A percentile compares a stretch with the other conserved stretches of the same genome.
Evolutionary conservation across 2,329 filamentous ascomycete genomes (phyloP).

Genomic region (Fusarium subtropicale): DNA sequence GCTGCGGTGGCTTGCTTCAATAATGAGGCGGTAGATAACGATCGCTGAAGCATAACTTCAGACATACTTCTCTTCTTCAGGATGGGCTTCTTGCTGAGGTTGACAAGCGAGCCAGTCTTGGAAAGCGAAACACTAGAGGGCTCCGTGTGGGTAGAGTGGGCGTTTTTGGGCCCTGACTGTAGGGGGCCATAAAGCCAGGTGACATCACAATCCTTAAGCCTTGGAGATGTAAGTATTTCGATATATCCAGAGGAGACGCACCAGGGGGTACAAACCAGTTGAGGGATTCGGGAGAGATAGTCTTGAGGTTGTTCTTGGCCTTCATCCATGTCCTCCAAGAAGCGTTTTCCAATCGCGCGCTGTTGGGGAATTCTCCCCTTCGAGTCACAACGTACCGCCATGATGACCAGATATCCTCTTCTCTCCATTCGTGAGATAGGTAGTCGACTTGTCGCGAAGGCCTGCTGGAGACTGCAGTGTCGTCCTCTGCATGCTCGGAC

Average conservation of each 20-base stretch:
- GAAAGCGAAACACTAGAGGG: constrained; percentile 59
- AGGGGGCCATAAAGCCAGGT: constrained; percentile 97
- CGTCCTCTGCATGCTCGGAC: constrained; percentile 76
- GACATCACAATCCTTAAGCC: constrained; percentile 96
- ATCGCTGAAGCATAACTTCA: constrained; percentile 91
- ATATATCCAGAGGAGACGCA: constrained; percentile 2
- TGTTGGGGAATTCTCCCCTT: constrained; percentile 81
- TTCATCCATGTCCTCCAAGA: constrained; percentile 99
- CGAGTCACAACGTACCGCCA: constrained; percentile 93
- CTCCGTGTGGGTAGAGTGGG: constrained; percentile 60
- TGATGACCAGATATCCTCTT: constrained; percentile 97
- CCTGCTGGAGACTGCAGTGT: constrained; percentile 77
- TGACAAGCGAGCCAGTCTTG: constrained; percentile 72
- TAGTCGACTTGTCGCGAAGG: constrained; percentile 95
- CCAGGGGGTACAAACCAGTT: constrained; percentile 76
- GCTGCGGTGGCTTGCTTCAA: constrained; percentile 90
- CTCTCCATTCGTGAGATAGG: constrained; percentile 90
- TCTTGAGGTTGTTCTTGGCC: constrained; percentile 85
- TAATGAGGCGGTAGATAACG: constrained; percentile 86
- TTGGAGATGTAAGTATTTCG: constrained; percentile 56
- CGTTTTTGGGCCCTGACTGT: constrained; percentile 74
- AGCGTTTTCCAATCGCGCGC: constrained; percentile 88
- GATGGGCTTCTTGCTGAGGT: constrained; percentile 82
- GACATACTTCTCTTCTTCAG: constrained; percentile 97
- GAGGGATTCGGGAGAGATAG: constrained; percentile 88